Percentiles rank a stretch among this genome's conserved stretches.
phyloP scores from a whole-genome alignment of 2,329 filamentous ascomycete genomes.

The Paecilomyces dactylethromorphus region DNA sequence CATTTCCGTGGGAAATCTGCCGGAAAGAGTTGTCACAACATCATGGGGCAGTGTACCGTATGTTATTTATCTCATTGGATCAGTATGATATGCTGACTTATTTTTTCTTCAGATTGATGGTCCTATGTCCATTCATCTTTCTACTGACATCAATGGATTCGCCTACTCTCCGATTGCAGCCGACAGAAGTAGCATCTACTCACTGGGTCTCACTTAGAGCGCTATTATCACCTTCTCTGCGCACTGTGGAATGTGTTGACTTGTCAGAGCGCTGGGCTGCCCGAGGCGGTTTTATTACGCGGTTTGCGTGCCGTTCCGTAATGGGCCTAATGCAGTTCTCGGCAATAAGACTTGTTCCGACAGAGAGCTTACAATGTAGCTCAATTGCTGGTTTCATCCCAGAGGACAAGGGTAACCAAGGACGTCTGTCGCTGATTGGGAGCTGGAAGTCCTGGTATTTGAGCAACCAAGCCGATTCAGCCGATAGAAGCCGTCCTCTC shows the following conservation, averaged over 20 bases:
- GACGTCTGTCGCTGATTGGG: conserved; percentile 16
- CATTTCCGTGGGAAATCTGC: conserved; percentile 54
- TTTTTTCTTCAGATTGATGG: conserved; percentile 49
- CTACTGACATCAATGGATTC: conserved; percentile 51
- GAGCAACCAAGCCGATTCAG: conserved; percentile 20
- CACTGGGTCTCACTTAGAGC: conserved; percentile 63
- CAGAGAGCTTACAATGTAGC: conserved; percentile 54
- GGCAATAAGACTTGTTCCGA: conserved; percentile 56
- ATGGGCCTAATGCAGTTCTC: conserved; percentile 64
- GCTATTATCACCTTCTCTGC: conserved; percentile 53
- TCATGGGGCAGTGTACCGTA: conserved; percentile 60
- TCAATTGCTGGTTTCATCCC: conserved; percentile 46
- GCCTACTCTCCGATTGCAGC: conserved; percentile 57
- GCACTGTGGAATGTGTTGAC: conserved; percentile 58
- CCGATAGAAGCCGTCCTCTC: conserved; percentile 41
- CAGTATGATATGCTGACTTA: conserved; percentile 6
- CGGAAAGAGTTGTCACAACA: conserved; percentile 59
- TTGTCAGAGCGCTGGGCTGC: conserved; percentile 56
- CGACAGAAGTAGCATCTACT: conserved; percentile 60
- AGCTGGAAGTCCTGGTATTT: conserved; percentile 20
- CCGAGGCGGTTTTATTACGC: conserved; percentile 48
- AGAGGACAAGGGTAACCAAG: conserved; percentile 16
- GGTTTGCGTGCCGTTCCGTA: conserved; percentile 49
- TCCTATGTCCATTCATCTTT: conserved; percentile 63
- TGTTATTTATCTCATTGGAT: conserved; percentile 14